Evolutionary conservation across 2,329 filamentous ascomycete species (phyloP).

Genomic region (Teratosphaeria gauchensis): DNA sequence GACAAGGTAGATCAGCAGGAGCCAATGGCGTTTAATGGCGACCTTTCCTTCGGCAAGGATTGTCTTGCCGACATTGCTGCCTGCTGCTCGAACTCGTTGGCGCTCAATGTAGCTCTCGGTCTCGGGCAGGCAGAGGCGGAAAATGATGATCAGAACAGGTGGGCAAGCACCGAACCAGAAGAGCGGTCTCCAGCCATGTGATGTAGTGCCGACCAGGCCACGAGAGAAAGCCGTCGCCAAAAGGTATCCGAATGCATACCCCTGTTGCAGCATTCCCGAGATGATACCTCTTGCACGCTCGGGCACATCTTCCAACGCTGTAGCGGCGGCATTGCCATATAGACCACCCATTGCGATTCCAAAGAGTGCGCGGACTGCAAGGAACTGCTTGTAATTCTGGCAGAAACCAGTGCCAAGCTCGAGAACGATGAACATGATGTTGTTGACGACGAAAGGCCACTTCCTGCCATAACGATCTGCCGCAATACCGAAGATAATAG

Average conservation of each 20-base stretch:
- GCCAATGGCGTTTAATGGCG: constrained; percentile 69
- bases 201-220: constrained; percentile 64
- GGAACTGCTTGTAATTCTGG: constrained; percentile 48
- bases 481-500: constrained; percentile 45
- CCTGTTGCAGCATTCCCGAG: constrained; percentile 54
- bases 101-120: constrained; percentile 63
- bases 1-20: constrained; percentile 70
- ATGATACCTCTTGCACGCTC: constrained; percentile 49
- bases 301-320: constrained; percentile 54
- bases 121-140: constrained; percentile 67
- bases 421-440: constrained; percentile 50
- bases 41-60: constrained; percentile 71
- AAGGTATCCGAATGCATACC: constrained; percentile 55
- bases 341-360: constrained; percentile 57
- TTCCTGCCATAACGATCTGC: constrained; percentile 26
- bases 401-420: constrained; percentile 53
- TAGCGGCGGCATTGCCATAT: constrained; percentile 53
- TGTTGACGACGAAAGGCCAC: constrained; percentile 50
- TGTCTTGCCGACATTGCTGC: constrained; percentile 52
- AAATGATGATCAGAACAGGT: constrained; percentile 69
- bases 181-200: constrained; percentile 71
- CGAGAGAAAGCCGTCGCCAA: constrained; percentile 35
- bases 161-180: constrained; percentile 84
- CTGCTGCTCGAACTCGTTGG: constrained; percentile 50
- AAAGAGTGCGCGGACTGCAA: constrained; percentile 50